Evolutionary conservation across 305 asterid species (phyloP).

Genomic region (Fraxinus dipetala): DNA sequence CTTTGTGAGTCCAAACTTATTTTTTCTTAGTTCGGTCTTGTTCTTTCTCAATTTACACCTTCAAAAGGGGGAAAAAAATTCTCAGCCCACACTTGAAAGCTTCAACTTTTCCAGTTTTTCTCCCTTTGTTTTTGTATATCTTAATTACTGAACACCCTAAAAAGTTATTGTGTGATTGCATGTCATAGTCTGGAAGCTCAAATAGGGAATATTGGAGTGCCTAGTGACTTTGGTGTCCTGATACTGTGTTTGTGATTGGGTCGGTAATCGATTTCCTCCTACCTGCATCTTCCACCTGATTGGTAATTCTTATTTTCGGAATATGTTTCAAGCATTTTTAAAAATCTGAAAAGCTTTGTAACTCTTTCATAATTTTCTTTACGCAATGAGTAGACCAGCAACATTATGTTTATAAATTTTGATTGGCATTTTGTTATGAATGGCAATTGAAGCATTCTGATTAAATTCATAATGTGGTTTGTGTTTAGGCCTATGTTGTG

Average conservation of each 20-base stretch:
- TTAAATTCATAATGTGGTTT: constrained; percentile 11
- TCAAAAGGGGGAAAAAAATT: neutral
- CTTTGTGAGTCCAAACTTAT: neutral
- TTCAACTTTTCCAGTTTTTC: neutral
- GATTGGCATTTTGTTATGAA: neutral
- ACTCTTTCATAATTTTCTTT: neutral
- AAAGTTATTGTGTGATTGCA: neutral
- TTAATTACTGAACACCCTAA: neutral
- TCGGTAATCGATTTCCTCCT: neutral
- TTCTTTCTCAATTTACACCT: neutral
- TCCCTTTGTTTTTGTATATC: neutral
- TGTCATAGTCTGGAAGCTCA: neutral
- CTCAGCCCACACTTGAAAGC: neutral
- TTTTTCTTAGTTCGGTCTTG: neutral
- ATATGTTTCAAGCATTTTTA: neutral
- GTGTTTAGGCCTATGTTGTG: constrained; percentile 11
- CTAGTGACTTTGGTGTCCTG: neutral
- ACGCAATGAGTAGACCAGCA: neutral
- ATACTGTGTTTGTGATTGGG: neutral
- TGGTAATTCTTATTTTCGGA: neutral
- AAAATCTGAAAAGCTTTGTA: neutral
- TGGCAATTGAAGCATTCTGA: neutral
- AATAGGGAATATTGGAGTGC: neutral
- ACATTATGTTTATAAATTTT: neutral
- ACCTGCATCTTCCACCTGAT: neutral